Base-by-base conservation (phyloP, 176 grass and related monocot genomes). In the Microstegium vimineum region DNA sequence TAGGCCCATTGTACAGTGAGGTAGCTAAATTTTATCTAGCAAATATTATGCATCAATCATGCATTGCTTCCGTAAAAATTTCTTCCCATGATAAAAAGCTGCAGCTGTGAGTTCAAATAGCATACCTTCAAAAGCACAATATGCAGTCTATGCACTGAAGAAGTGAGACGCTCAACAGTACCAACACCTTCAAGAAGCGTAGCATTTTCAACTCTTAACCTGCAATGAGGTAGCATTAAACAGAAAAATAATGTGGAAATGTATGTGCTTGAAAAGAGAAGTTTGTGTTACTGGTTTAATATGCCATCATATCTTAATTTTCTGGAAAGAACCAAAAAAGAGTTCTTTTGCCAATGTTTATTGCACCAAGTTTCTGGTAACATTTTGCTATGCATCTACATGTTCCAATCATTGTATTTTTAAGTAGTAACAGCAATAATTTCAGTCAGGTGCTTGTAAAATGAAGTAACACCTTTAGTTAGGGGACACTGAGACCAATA, bases 201-300 rank as follows among this genome's bases (percentile, higher is more conserved):
- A 49, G 90, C 89, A 77, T 98, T 94, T 86, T 95, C 95, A 47
- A 95, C 69, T 93, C 93, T 95, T 62, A 93, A 66, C 79, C 95
- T 98, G 88, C 61, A 80, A 73, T 69, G 14, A 28, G 86, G 63
- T 80, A 32, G 51, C 69, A 87, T 35, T 47, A 69, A 79, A 90
- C 10, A 83, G 86, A 85, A 73, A 8, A 45, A 74, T 4, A 82
- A 25, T 22, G 46, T 40, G 25, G 17, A 79, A 77, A 51, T 56
- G 38, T 23, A 62, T 60, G 49, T 78, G 49, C 33, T 75, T 56
- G 71, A 47, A 80, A 43, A 74, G 40, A 82, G 54, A 77, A n/a
- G 38, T 57, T 32, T 66, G 2, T 13, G 33, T 35, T 46, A n/a
- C 22, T 62, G 78, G 18, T 51, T 71, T 62, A 72, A 47, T 52